Base-by-base conservation (phyloP, 345 rosid species). In the Eutrema japonicum region DNA sequence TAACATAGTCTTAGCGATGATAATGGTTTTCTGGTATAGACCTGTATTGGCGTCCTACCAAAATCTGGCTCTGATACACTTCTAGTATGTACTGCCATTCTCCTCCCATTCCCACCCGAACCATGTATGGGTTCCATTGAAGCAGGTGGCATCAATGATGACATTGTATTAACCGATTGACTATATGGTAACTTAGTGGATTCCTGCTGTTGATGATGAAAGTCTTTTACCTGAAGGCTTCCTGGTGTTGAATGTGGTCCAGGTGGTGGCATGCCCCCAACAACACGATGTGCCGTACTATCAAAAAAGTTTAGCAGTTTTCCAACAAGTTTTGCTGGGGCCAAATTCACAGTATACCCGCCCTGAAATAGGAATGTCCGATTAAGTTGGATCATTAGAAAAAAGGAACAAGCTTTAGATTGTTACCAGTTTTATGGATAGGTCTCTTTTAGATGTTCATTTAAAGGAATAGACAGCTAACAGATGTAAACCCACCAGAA, bases 11-110 rank as follows among this genome's bases (percentile, higher is more conserved):
- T 61, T 52, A 57, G 38, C 5, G 36, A 43, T 61, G 74, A 61
- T 36, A 8, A 45, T 52, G 53, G 58, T 30, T 47, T 70, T 64
- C 7, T 50, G 41, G 55, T 52, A 35, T 42, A 60, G 40, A 89
- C 96, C 91, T 87, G 85, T 76, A 78, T 76, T 33, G 86, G 84
- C 55, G 77, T 85, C 75, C 84, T 81, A 65, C 87, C 83, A 53
- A 87, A 84, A 72, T 82, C 79, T 68, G 96, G 92, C 83, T 87
- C 92, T 62, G 96, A 87, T 14, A 83, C 82, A 74, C 91, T 87
- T 81, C 88, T 83, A 47, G 76, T 78, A 50, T 85, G 88, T 81
- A 83, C 75, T 29, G 79, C 85, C 82, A 79, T 67, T 12, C 46
- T 56, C 57, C 69, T 77, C 51, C 55, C 80, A 63, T 77, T 83